These are phyloP conservation scores for Quercus parvula DNA, from an alignment of 306 rosid species.

Conservation along the genomic window DNA sequence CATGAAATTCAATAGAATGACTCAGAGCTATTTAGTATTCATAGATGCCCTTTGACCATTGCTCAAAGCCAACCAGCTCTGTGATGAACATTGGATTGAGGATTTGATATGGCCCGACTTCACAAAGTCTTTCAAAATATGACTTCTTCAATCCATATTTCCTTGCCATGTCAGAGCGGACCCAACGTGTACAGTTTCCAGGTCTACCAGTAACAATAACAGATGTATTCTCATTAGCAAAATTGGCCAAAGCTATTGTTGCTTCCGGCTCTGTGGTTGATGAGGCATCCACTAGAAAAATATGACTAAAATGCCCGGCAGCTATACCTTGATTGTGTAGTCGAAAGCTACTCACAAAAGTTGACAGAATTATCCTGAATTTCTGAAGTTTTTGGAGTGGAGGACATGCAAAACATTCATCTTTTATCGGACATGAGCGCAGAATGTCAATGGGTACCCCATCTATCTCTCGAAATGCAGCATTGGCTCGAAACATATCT, in stretches of 20 bases:
- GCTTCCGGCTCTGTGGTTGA: constrained; percentile 33
- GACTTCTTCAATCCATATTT: constrained; percentile 24
- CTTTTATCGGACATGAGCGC: constrained; percentile 17
- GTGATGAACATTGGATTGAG: constrained; percentile 2
- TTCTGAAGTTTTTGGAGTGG: background rate
- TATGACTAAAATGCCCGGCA: constrained; percentile 32
- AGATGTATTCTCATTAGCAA: constrained; percentile 14
- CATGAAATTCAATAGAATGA: no score
- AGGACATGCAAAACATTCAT: constrained; percentile 34
- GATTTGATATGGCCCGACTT: background rate
- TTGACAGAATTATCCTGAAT: constrained; percentile 39
- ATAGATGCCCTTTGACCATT: no score
- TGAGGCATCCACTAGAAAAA: constrained; percentile 40
- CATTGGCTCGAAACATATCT: no score
- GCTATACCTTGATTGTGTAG: no score
- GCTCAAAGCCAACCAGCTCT: no score
- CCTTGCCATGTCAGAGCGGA: constrained; percentile 24
- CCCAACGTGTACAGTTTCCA: background rate
- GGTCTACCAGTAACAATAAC: constrained; percentile 30
- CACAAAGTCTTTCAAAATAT: constrained; percentile 26
- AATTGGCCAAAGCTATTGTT: constrained; percentile 24
- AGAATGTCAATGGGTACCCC: constrained; percentile 35
- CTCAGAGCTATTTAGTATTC: no score
- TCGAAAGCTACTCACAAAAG: constrained; percentile 31
- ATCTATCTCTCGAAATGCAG: background rate